Evolutionary conservation across 2,329 filamentous ascomycete genomes (phyloP), one percentile per base, ranked within the genome.

Genomic region (Zasmidium cellare): DNA sequence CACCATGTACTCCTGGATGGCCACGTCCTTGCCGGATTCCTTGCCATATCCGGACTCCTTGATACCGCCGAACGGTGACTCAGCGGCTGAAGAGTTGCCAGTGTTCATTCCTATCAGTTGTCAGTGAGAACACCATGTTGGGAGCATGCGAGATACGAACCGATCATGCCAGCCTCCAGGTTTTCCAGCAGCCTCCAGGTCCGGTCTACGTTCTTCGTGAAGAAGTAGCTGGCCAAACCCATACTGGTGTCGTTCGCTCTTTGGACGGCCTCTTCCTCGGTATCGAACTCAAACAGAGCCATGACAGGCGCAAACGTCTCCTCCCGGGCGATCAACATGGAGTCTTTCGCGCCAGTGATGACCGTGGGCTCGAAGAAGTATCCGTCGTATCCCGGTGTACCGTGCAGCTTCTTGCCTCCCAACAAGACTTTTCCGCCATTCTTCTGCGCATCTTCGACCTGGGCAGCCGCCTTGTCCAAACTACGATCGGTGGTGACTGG

Each of bases 291-390:
- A 66, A 86, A 86, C 51, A 90, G 72, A 0, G 85, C 86, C 22
- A 82, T 78, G 31, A 89, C 79, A 0, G 87, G 87, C 0, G 84
- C 85, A 65, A 90, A 89, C 0, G 82, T 84, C 73, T 89, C 87
- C 65, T 89, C 86, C 0, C 76, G 74, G 1, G 76, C 69, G 55
- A 80, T 76, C 60, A 78, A 70, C 85, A 88, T 88, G 1, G 84
- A 78, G 9, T 77, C 73, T 6, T 78, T 84, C 61, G 86, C 83
- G 3, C 82, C 80, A 0, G 80, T 80, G 44, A 90, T 80, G 55
- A 89, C 82, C 0, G 87, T 89, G 1, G 85, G 87, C 69, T 87
- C 79, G 72, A 89, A 88, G 77, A 89, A 91, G 73, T 87, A 90
- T 3, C 86, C 85, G 0, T 77, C 74, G 9, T 76, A 71, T 22